These are phyloP conservation scores for Fusarium sp. DNA, from an alignment of 2,329 filamentous ascomycete genomes.

Conservation along the genomic window DNA sequence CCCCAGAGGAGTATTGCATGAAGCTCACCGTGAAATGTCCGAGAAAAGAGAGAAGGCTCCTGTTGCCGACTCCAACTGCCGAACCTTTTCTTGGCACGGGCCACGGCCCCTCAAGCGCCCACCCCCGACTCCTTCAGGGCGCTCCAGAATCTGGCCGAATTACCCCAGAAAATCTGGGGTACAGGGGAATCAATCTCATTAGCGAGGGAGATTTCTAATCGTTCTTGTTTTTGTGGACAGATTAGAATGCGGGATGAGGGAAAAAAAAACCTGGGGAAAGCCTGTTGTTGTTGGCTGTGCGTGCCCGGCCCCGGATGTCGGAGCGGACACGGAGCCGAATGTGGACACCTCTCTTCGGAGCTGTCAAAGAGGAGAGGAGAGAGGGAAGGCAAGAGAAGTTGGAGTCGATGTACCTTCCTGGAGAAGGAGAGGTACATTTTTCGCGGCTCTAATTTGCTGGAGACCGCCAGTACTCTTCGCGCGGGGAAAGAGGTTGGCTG, in stretches of 20 bases:
- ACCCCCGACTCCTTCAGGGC: constrained; percentile 16
- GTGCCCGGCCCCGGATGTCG: background rate
- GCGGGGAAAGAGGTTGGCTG: background rate
- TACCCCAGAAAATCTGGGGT: constrained; percentile 36
- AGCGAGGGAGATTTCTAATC: constrained; percentile 26
- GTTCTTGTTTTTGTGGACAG: constrained; percentile 25
- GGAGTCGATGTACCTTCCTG: constrained; percentile 11
- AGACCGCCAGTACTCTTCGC: background rate
- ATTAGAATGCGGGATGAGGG: background rate
- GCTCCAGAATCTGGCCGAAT: constrained; percentile 4
- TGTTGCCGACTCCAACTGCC: constrained; percentile 45
- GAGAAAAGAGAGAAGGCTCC: background rate
- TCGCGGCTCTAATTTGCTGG: background rate
- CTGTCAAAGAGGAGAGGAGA: background rate
- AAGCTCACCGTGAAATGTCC: constrained; percentile 3
- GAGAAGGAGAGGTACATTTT: background rate
- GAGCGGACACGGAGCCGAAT: background rate
- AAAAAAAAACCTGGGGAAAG: constrained; percentile 30
- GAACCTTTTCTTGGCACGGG: constrained; percentile 38
- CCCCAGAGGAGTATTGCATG: background rate
- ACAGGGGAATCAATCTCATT: constrained; percentile 4
- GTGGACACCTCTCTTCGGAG: background rate
- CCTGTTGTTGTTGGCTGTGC: constrained; percentile 2
- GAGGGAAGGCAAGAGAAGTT: constrained; percentile 6
- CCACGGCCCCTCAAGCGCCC: constrained; percentile 24